Evolutionary conservation across 257 asterid species (phyloP).

Genomic region (Solanum sitiens): DNA sequence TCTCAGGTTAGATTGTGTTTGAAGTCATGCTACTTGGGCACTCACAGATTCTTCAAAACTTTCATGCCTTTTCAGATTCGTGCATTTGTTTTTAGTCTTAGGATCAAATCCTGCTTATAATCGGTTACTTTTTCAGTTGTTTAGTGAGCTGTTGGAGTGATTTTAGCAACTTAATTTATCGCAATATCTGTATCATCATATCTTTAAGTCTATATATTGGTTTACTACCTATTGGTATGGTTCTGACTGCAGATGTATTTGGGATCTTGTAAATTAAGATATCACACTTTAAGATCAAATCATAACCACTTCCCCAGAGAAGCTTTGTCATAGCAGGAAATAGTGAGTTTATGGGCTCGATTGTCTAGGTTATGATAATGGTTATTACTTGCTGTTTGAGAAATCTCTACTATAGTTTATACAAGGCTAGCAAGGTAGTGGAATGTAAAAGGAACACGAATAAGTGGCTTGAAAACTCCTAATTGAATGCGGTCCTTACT

Average conservation of each 20-base stretch:
- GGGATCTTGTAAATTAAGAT: neutral
- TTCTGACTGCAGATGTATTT: neutral
- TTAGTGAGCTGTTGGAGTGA: neutral
- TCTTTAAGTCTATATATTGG: neutral
- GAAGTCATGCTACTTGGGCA: neutral
- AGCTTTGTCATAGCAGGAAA: neutral
- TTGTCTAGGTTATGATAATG: neutral
- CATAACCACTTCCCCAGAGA: neutral
- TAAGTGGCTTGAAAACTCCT: neutral
- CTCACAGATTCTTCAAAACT: neutral
- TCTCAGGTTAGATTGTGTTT: conserved; percentile 20
- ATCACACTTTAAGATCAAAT: neutral
- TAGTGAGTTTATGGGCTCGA: neutral
- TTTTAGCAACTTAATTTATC: neutral
- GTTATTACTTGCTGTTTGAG: neutral
- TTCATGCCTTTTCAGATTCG: neutral
- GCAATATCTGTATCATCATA: neutral
- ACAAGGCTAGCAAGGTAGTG: neutral
- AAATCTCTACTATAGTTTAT: neutral
- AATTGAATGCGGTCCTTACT: neutral
- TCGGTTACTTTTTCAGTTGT: neutral
- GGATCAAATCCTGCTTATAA: neutral
- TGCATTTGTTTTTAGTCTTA: neutral
- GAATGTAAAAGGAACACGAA: neutral
- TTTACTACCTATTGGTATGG: neutral